phyloP scores from a whole-genome alignment of 2,329 filamentous ascomycete species.

The Paecilomyces fulvus region DNA sequence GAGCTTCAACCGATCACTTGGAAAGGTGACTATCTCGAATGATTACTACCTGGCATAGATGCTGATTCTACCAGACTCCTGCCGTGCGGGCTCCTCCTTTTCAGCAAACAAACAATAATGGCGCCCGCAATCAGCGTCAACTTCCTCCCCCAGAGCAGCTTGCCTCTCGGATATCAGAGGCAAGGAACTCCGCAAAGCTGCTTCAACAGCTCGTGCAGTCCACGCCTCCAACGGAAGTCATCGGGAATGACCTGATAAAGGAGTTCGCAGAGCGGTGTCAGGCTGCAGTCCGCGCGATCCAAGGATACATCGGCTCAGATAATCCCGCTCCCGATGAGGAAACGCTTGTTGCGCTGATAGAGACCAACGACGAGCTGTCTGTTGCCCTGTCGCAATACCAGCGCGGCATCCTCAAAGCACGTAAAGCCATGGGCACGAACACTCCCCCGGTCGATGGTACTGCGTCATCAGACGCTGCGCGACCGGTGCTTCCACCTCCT shows the following conservation, averaged over 20 bases:
- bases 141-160: slow-evolving; percentile 67
- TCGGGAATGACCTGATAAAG: slow-evolving; percentile 77
- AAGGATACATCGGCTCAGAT: slow-evolving; percentile 73
- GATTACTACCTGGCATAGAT: background rate
- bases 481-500: slow-evolving; percentile 9
- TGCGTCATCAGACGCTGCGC: slow-evolving; percentile 8
- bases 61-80: background rate
- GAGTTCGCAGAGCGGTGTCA: slow-evolving; percentile 87
- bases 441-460: slow-evolving; percentile 1
- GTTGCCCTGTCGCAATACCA: slow-evolving; percentile 77
- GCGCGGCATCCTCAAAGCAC: slow-evolving; percentile 59
- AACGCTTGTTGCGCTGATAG: slow-evolving; percentile 86
- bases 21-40: slow-evolving; percentile 29
- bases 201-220: slow-evolving; percentile 87
- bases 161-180: slow-evolving; percentile 76
- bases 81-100: slow-evolving; percentile 3
- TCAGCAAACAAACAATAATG: slow-evolving; percentile 4
- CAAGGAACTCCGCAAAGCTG: slow-evolving; percentile 79
- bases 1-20: slow-evolving; percentile 47
- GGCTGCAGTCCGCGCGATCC: slow-evolving; percentile 70
- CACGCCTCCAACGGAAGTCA: slow-evolving; percentile 66
- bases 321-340: slow-evolving; percentile 81
- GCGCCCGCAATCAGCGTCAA: slow-evolving; percentile 33
- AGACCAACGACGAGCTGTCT: slow-evolving; percentile 86
- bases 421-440: slow-evolving; percentile 27